Conservation (phyloP, 2,329 filamentous ascomycete genomes). For the Ascochyta fabae region DNA sequence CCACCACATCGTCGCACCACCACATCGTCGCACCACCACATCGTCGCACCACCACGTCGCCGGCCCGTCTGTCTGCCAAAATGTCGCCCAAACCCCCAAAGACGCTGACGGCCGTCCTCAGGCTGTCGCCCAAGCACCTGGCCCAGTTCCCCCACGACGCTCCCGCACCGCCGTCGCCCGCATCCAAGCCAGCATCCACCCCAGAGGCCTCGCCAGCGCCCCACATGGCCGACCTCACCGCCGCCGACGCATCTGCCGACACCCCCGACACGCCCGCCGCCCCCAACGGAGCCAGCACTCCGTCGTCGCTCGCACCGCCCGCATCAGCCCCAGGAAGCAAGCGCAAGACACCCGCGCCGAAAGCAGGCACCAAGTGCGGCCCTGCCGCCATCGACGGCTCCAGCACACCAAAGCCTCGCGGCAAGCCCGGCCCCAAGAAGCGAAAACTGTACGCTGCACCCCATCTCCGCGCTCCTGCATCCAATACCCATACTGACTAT, state of each 20-base stretch:
- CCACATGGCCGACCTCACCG: slow-evolving; percentile 36
- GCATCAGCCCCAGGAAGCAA: slow-evolving; percentile 64
- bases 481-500: slow-evolving; percentile 26
- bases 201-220: slow-evolving; percentile 42
- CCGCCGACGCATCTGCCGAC: slow-evolving; percentile 36
- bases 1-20: slow-evolving; percentile 20
- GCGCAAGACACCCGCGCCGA: slow-evolving; percentile 79
- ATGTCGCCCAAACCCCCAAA: slow-evolving; percentile 45
- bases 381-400: slow-evolving; percentile 61
- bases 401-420: slow-evolving; percentile 69
- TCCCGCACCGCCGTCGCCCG: slow-evolving; percentile 29
- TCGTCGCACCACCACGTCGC: slow-evolving; percentile 21
- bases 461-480: neutral
- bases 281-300: slow-evolving; percentile 43
- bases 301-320: slow-evolving; percentile 53
- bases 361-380: slow-evolving; percentile 67
- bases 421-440: slow-evolving; percentile 95
- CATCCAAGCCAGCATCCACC: slow-evolving; percentile 49
- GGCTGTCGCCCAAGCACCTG: slow-evolving; percentile 41
- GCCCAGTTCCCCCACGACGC: slow-evolving; percentile 38
- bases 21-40: slow-evolving; percentile 13
- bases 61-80: slow-evolving; percentile 31
- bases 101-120: slow-evolving; percentile 43
- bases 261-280: slow-evolving; percentile 52
- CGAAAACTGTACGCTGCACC: slow-evolving; percentile 75